Evolutionary conservation across 805 yeast species (phyloP), one percentile per base, ranked within the genome.

Genomic region (Kazachstania kunashirensis): DNA sequence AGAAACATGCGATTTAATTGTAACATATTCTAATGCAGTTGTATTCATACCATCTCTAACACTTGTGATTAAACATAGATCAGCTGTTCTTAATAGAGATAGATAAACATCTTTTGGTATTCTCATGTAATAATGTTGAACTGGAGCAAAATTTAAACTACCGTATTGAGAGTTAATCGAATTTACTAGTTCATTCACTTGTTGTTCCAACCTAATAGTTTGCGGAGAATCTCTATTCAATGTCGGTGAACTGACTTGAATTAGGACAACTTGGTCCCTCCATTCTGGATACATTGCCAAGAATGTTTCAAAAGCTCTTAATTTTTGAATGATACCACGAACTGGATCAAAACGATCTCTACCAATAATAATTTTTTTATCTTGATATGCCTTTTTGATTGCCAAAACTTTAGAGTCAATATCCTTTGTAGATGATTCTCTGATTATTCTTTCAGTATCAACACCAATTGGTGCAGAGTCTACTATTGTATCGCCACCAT

Each of bases 1-100:
- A 1, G 56, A 48, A 10, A 37, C 39, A 42, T 73, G 65, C 50
- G 84, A 78, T 59, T 84, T 94, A 48, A 96, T 84, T 30, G 88
- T 77, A 31, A 88, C 92, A 57, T 76, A 92, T 59, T 92, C 98
- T 41, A 89, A 64, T 1, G 95, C 84, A 2, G 97, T 92, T 4
- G 96, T 85, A 62, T 86, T 89, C 81, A 89, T 86, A 39, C 96
- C 96, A 57, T 92, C 98, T 55, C 98, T 75, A 20, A 89, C 79
- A 2, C 94, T 79, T 0, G 96, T 85, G 44, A 86, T 83, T 37
- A 92, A 62, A 20, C 95, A 88, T 46, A 92, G 64, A 53, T 92
- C 96, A 0, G 97, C 97, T 12, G 76, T 88, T 44, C 95, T 70
- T 38, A 92, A 64, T 33, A 92, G 63, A 0, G 97, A 96, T 41